Conservation (phyloP, 306 rosid species). For the Heteromeles arbutifolia region DNA sequence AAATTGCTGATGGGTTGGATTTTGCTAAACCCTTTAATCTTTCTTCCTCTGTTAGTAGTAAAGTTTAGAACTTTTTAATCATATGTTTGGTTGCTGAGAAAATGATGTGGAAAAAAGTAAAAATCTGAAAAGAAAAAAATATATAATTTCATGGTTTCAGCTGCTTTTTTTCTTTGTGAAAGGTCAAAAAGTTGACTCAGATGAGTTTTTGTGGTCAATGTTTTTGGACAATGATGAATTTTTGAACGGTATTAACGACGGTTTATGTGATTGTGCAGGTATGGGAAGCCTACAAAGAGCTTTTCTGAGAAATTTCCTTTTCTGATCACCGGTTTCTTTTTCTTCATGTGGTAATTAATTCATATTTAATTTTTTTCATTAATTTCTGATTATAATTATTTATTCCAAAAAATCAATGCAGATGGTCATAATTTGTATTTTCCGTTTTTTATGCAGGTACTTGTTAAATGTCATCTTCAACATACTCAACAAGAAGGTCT, state of each 20-base stretch:
- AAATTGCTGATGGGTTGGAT: slow-evolving; percentile 39
- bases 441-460: slow-evolving; percentile 53
- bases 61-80: background rate
- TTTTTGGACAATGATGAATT: no score
- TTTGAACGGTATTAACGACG: no score
- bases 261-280: slow-evolving; percentile 19
- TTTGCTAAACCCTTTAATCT: background rate
- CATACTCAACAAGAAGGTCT: slow-evolving; percentile 92
- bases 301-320: slow-evolving; percentile 56
- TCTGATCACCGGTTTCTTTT: slow-evolving; percentile 76
- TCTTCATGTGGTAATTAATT: slow-evolving; percentile 73
- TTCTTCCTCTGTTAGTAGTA: background rate
- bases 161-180: background rate
- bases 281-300: slow-evolving; percentile 33
- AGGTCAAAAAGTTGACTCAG: background rate
- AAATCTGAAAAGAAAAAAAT: background rate
- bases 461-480: slow-evolving; percentile 90
- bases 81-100: slow-evolving; percentile 17
- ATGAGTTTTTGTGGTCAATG: background rate
- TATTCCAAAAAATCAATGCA: background rate
- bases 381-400: background rate
- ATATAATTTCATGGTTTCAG: background rate
- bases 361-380: background rate
- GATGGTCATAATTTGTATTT: background rate
- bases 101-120: background rate